A percentile compares a stretch with the other conserved stretches of the same genome.
These are phyloP conservation scores for Coemansia sp. DNA, from an alignment of 192 early-diverging fungal species.

Conservation along the genomic window DNA sequence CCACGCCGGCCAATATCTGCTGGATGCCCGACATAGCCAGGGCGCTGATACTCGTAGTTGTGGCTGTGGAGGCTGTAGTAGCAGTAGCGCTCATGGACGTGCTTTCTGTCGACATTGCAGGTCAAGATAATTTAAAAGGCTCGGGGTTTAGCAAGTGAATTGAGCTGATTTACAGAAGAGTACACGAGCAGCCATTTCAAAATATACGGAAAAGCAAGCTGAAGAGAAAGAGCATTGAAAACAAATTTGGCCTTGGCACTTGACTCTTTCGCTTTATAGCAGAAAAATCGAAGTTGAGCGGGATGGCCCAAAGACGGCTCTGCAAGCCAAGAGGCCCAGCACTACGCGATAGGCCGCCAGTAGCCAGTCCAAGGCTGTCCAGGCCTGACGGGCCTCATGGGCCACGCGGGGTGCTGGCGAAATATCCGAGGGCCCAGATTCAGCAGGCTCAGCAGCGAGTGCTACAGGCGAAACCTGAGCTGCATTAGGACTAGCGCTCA, in stretches of 20 bases:
- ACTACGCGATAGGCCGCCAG: conserved; percentile 39
- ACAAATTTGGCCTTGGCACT: background rate
- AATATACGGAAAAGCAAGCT: background rate
- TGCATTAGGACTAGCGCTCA: background rate
- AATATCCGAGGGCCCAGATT: background rate
- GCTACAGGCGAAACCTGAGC: background rate
- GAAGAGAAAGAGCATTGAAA: background rate
- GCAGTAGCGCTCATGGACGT: background rate
- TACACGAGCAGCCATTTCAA: background rate
- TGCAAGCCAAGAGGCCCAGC: conserved; percentile 36
- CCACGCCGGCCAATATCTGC: background rate
- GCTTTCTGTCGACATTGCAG: background rate
- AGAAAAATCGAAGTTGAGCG: conserved; percentile 26
- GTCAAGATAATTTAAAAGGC: background rate
- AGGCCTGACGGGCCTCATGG: conserved; percentile 16
- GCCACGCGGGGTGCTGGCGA: background rate
- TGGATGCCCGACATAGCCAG: background rate
- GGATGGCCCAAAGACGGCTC: conserved; percentile 38
- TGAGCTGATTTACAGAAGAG: conserved; percentile 4
- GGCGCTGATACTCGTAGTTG: background rate
- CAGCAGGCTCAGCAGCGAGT: background rate
- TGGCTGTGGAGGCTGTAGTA: background rate
- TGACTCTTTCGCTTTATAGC: background rate
- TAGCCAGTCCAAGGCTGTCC: conserved; percentile 45
- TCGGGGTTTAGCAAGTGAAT: background rate